These are phyloP conservation scores for Aspergillus sp. DNA, from an alignment of 2,329 filamentous ascomycete species.

Conservation along the genomic window DNA sequence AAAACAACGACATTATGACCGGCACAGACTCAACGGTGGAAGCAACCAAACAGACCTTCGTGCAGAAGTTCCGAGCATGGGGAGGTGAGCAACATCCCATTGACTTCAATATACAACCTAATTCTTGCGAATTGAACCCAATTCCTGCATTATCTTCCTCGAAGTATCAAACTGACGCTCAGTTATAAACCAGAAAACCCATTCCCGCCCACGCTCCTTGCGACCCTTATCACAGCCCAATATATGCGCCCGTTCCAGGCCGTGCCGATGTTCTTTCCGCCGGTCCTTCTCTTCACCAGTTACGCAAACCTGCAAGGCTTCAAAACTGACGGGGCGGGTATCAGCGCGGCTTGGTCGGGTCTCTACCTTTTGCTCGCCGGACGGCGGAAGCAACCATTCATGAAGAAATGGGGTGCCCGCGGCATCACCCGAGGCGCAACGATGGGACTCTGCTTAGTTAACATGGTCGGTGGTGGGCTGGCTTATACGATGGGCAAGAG, in stretches of 20 bases:
- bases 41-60: slow-evolving; percentile 38
- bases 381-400: slow-evolving; percentile 52
- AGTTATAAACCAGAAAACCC: slow-evolving; percentile 54
- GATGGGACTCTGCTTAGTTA: slow-evolving; percentile 48
- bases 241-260: slow-evolving; percentile 66
- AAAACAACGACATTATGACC: slow-evolving; percentile 30
- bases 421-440: slow-evolving; percentile 47
- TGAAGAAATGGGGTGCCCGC: slow-evolving; percentile 47
- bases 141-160: neutral
- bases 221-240: slow-evolving; percentile 65
- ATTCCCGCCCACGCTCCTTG: slow-evolving; percentile 63
- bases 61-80: slow-evolving; percentile 42
- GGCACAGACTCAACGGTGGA: slow-evolving; percentile 29
- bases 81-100: slow-evolving; percentile 36
- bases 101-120: neutral
- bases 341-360: slow-evolving; percentile 65
- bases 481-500: slow-evolving; percentile 47
- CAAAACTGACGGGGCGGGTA: slow-evolving; percentile 63
- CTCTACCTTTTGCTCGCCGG: slow-evolving; percentile 64
- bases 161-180: neutral
- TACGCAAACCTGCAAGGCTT: slow-evolving; percentile 65
- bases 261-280: slow-evolving; percentile 67
- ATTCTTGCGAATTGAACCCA: neutral
- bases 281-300: slow-evolving; percentile 63
- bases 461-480: slow-evolving; percentile 47